A percentile compares a stretch with the other conserved stretches of the same genome.
phyloP scores from a whole-genome alignment of 176 grass and related monocot species.

The Juncus effusus region DNA sequence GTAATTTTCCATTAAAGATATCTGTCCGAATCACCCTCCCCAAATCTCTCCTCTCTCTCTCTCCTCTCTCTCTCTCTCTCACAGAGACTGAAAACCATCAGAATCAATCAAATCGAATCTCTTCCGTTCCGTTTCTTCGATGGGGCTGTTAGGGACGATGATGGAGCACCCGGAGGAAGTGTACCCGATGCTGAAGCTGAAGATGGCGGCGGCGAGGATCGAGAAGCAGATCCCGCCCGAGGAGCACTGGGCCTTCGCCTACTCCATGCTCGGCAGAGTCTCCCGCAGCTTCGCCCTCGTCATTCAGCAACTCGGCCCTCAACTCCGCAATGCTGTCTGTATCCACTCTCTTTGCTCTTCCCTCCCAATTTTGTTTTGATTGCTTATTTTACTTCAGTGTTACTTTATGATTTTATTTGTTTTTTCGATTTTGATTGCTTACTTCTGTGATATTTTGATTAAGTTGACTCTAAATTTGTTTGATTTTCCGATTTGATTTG shows the following conservation, averaged over 20 bases:
- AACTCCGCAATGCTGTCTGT: conserved; percentile 85
- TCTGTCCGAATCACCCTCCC: too few relatives aligned
- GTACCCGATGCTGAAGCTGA: conserved; percentile 66
- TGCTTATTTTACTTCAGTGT: background rate
- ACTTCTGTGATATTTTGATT: too few relatives aligned
- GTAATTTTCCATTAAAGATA: too few relatives aligned
- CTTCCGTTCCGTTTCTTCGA: background rate
- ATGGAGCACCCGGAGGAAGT: conserved; percentile 68
- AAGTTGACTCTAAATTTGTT: too few relatives aligned
- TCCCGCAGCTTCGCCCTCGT: conserved; percentile 96
- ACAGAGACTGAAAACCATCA: too few relatives aligned
- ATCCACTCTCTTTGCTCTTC: background rate
- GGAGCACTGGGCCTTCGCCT: conserved; percentile 94
- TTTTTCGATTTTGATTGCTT: too few relatives aligned
- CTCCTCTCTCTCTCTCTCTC: too few relatives aligned
- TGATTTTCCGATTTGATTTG: too few relatives aligned
- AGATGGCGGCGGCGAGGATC: conserved; percentile 63
- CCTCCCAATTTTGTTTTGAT: background rate
- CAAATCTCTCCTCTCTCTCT: too few relatives aligned
- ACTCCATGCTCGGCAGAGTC: conserved; percentile 93
- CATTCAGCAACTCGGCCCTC: conserved; percentile 86
- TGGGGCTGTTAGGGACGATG: conserved; percentile 38
- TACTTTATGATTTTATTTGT: background rate
- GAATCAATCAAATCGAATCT: too few relatives aligned
- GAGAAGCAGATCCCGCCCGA: conserved; percentile 79